Conservation (phyloP, 2,329 filamentous ascomycete species). For the Fusarium solani-melongenae region DNA sequence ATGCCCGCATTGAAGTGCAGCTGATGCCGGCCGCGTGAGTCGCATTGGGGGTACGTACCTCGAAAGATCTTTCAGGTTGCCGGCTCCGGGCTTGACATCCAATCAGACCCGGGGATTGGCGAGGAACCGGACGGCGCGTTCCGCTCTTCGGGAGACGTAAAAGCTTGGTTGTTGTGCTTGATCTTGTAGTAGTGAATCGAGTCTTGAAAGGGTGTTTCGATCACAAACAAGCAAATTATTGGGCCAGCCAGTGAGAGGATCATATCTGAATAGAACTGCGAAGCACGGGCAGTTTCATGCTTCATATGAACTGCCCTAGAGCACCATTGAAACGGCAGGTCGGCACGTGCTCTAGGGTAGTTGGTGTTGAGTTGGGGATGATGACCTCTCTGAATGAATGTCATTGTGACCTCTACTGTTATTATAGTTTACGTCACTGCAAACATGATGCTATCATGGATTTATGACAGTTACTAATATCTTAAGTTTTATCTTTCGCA, state of each 20-base stretch:
- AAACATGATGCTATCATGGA: too few relatives aligned
- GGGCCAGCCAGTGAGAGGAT: neutral
- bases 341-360: neutral
- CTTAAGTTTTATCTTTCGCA: too few relatives aligned
- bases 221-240: neutral
- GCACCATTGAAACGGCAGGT: neutral
- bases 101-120: neutral
- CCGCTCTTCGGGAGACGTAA: neutral
- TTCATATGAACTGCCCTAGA: neutral
- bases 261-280: neutral
- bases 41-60: neutral
- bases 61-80: neutral
- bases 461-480: too few relatives aligned
- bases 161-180: neutral
- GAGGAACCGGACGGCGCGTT: slow-evolving; percentile 3
- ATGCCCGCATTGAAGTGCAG: slow-evolving; percentile 16
- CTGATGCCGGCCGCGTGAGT: slow-evolving; percentile 30
- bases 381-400: too few relatives aligned
- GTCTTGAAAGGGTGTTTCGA: neutral
- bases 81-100: neutral
- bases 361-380: too few relatives aligned
- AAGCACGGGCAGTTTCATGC: neutral
- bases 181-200: neutral
- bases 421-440: too few relatives aligned
- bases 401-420: too few relatives aligned